These are phyloP conservation scores for Aureobasidium musti DNA, from an alignment of 2,329 filamentous ascomycete genomes.

Conservation along the genomic window DNA sequence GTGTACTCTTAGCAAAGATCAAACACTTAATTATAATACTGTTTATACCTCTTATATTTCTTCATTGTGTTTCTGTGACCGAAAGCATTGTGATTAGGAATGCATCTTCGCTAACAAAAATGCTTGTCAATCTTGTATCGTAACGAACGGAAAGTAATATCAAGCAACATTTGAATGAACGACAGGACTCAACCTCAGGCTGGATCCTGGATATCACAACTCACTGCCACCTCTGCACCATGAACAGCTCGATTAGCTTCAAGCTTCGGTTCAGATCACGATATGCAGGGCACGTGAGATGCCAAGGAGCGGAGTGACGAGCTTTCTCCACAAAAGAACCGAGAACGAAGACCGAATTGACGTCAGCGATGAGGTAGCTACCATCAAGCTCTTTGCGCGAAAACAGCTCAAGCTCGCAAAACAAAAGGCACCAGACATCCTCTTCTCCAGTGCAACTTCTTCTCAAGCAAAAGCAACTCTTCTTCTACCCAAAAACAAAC, in stretches of 20 bases:
- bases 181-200: no score
- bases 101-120: no score
- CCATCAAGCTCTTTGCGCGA: conserved; percentile 5
- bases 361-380: conserved; percentile 20
- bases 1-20: conserved; percentile 27
- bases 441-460: not conserved
- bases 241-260: not conserved
- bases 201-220: no score
- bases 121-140: no score
- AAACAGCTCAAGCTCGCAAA: conserved; percentile 7
- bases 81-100: no score
- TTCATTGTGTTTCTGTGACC: not conserved
- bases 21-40: conserved; percentile 23
- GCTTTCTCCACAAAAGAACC: conserved; percentile 27
- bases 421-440: conserved; percentile 16
- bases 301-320: conserved; percentile 22
- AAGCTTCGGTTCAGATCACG: conserved; percentile 7
- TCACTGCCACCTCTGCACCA: not conserved
- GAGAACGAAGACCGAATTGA: not conserved
- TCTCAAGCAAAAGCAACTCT: not conserved
- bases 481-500: not conserved
- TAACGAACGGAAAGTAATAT: no score
- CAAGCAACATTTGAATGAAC: no score
- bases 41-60: not conserved
- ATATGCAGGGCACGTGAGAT: conserved; percentile 4